Base-by-base conservation (phyloP, 176 grass and related monocot species). In the Cocos nucifera region DNA sequence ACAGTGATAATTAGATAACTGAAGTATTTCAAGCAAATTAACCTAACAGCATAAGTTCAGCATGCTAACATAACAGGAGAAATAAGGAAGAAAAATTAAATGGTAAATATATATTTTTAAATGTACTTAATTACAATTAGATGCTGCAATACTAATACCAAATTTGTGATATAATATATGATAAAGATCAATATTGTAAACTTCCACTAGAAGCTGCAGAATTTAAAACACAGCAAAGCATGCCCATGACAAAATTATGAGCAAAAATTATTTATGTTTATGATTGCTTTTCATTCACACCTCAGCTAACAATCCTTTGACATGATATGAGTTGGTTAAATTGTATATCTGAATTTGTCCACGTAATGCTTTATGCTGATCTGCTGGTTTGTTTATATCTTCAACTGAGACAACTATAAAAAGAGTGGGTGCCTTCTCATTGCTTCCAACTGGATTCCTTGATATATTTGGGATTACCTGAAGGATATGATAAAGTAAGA, bases 361-460 rank as follows among this genome's bases (percentile, higher is more conserved):
- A 54, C 64, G 56, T 55, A 88, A 54, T 18, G 62, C 70, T 50
- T 87, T 90, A 25, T 6, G 2, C 3, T 80, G 49, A 32, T 32
- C 56, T 54, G 22, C 70, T 19, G 75, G 39, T 67, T 65, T 97
- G 18, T 69, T 88, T 1, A 60, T 69, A 68, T 85, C 81, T 74
- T 92, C 87, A 30, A 97, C 80, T 18, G 87, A 83, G 56, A 97
- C 0, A 48, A 91, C 77, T 30, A 87, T 87, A 54, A 80, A 85
- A 57, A 18, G 65, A 72, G 63, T 77, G 15, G 73, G 61, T 17
- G 77, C 25, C 54, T 83, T 56, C 19, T 76, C 65, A 20, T 8
- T 54, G 50, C 62, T 83, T 29, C 81, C 84, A 80, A 62, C 68
- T 15, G 73, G 58, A 3, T 55, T 60, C 55, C 70, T 72, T 53